Conservation (phyloP, 2,329 filamentous ascomycete genomes). For the Fusarium sp. region DNA sequence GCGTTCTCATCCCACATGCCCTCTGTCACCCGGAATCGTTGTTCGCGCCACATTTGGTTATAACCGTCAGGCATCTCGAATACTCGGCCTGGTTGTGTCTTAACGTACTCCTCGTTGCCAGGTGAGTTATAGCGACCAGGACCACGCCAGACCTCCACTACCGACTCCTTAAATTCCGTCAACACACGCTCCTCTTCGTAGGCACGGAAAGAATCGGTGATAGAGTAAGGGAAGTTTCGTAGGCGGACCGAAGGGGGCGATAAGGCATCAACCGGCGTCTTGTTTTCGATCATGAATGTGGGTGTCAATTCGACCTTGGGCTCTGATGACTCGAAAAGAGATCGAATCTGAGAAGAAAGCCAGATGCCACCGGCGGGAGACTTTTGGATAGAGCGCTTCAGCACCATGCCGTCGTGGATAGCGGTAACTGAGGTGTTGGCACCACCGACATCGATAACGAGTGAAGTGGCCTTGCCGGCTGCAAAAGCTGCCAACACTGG, state of each 20-base stretch:
- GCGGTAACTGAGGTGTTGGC: constrained; percentile 90
- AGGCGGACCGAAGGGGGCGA: constrained; percentile 81
- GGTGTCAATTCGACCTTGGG: constrained; percentile 80
- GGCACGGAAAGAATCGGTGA: constrained; percentile 77
- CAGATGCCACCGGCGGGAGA: constrained; percentile 90
- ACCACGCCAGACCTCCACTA: constrained; percentile 92
- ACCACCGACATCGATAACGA: constrained; percentile 92
- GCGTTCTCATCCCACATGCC: constrained; percentile 90
- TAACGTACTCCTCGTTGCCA: constrained; percentile 82
- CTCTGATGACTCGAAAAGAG: constrained; percentile 78
- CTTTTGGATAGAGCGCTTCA: constrained; percentile 89
- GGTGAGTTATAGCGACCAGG: constrained; percentile 73
- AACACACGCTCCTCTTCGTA: constrained; percentile 94
- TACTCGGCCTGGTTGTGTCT: constrained; percentile 79
- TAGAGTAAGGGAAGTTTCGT: constrained; percentile 72
- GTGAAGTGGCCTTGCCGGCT: constrained; percentile 89
- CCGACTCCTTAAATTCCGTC: constrained; percentile 97
- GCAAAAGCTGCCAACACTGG: constrained; percentile 93
- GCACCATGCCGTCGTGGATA: constrained; percentile 92
- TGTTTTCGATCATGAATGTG: constrained; percentile 88
- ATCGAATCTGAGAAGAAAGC: constrained; percentile 87
- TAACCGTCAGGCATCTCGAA: constrained; percentile 98
- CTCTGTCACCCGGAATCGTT: constrained; percentile 88
- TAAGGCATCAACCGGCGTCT: constrained; percentile 88
- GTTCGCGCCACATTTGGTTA: constrained; percentile 93